Percentiles rank a stretch among this genome's conserved stretches.
These are phyloP conservation scores for Aspergillus japonicus DNA, from an alignment of 2,329 filamentous ascomycete species.

Conservation along the genomic window DNA sequence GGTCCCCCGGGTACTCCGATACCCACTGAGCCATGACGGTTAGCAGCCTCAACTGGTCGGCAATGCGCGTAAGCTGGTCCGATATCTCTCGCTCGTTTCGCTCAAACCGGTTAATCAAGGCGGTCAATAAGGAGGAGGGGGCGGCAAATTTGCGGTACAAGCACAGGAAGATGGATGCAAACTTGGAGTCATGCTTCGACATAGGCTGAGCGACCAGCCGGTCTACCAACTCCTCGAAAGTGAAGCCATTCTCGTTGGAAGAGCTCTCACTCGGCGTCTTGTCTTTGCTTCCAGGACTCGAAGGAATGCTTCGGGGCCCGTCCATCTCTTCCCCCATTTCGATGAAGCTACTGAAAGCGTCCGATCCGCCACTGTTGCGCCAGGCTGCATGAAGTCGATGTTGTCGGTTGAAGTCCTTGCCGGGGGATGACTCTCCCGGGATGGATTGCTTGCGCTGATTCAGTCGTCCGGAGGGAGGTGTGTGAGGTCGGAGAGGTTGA, in stretches of 20 bases:
- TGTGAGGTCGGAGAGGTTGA: slow-evolving; percentile 50
- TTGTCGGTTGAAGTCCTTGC: slow-evolving; percentile 30
- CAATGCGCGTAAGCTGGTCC: slow-evolving; percentile 72
- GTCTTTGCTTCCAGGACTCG: slow-evolving; percentile 33
- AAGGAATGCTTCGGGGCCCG: slow-evolving; percentile 26
- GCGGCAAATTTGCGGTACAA: slow-evolving; percentile 91
- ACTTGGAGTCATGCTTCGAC: slow-evolving; percentile 85
- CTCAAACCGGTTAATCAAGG: slow-evolving; percentile 62
- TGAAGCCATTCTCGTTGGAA: slow-evolving; percentile 38
- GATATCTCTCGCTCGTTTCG: slow-evolving; percentile 73
- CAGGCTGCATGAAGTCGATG: slow-evolving; percentile 37
- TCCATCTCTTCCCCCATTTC: slow-evolving; percentile 46
- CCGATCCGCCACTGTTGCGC: slow-evolving; percentile 41
- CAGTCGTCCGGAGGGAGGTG: slow-evolving; percentile 39
- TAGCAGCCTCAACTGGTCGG: slow-evolving; percentile 78
- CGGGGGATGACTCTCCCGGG: slow-evolving; percentile 30
- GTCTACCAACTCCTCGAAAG: slow-evolving; percentile 73
- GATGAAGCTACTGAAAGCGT: slow-evolving; percentile 44
- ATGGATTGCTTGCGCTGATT: slow-evolving; percentile 33
- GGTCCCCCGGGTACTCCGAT: slow-evolving; percentile 85
- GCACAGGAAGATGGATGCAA: slow-evolving; percentile 83
- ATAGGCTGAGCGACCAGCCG: slow-evolving; percentile 79
- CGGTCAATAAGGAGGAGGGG: slow-evolving; percentile 72
- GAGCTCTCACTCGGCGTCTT: slow-evolving; percentile 33
- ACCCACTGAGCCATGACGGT: slow-evolving; percentile 88